Evolutionary conservation across 202 grass and related monocot species (phyloP), one percentile per base, ranked within the genome.

Genomic region (Hordeum pubiflorum): DNA sequence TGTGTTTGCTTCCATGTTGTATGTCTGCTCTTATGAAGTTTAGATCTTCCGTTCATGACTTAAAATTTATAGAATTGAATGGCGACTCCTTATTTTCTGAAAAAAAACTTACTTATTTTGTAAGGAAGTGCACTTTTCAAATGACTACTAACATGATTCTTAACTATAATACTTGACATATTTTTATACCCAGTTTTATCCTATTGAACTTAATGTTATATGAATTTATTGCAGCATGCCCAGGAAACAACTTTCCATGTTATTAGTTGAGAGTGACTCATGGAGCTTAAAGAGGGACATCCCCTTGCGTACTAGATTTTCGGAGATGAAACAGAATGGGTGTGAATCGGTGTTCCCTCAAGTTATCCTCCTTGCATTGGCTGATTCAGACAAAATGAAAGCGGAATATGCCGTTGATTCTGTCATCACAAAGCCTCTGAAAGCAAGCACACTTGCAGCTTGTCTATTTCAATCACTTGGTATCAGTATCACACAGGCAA

Each of bases 231-330:
- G 65, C 82, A 93, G 86, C 83, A 85, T 29, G 39, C 62, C 48
- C 65, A 65, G 48, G 79, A 89, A 84, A 38, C 65, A 72, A 52
- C 78, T 36, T 21, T 88, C 82, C 38, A 83, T 96, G 80, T 67
- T 99, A 60, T 89, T 99, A 81, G 86, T 99, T 50, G 92, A 99
- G 78, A 85, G 81, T 55, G 96, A 99, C 84, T 90, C 85, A 56
- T 99, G 80, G 86, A 46, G 54, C 67, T 50, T 69, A 65, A 91
- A 91, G 76, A 86, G 74, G 36, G 87, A 75, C 50, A 21, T 78
- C 76, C 89, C 80, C 79, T 83, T 89, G 33, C 70, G 50, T n/a
- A 67, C 90, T 69, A 87, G 83, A 81, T 61, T 99, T 10, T 57
- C 85, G 65, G 80, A 89, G 75, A 68, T 76, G 81, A 96, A 89